These are phyloP conservation scores for Periconia sp. DNA, from an alignment of 2,329 filamentous ascomycete genomes.

Conservation along the genomic window DNA sequence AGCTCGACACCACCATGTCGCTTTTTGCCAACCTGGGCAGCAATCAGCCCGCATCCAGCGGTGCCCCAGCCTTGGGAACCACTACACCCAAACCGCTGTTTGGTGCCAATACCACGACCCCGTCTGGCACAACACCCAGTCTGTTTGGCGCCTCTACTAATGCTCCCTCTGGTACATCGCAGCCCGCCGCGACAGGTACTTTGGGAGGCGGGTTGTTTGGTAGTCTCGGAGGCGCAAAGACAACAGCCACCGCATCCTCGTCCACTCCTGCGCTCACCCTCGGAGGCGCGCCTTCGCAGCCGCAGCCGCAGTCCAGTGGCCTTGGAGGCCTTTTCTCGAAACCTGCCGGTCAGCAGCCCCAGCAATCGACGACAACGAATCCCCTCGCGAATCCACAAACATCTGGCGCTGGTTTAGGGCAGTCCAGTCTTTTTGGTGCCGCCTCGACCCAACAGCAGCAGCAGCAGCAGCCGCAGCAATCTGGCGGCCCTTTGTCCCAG, in stretches of 20 bases:
- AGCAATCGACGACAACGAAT: slow-evolving; percentile 32
- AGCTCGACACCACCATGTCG: slow-evolving; percentile 33
- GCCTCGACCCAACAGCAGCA: slow-evolving; percentile 34
- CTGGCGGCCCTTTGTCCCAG: slow-evolving; percentile 40
- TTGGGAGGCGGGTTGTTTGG: slow-evolving; percentile 42
- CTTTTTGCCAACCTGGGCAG: slow-evolving; percentile 38
- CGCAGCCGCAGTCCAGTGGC: slow-evolving; percentile 28
- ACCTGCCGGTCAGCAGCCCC: slow-evolving; percentile 22
- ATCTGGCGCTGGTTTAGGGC: slow-evolving; percentile 34
- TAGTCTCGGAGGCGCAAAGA: slow-evolving; percentile 42
- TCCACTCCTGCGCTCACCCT: slow-evolving; percentile 24
- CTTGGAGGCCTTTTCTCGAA: slow-evolving; percentile 29
- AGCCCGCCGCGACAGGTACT: slow-evolving; percentile 33
- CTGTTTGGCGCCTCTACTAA: slow-evolving; percentile 35
- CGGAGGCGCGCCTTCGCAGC: slow-evolving; percentile 26
- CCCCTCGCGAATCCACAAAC: slow-evolving; percentile 31
- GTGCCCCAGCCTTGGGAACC: slow-evolving; percentile 18
- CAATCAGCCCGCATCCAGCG: slow-evolving; percentile 36
- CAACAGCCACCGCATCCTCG: slow-evolving; percentile 37
- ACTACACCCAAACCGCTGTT: slow-evolving; percentile 31
- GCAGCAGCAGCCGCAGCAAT: slow-evolving; percentile 34
- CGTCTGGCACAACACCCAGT: slow-evolving; percentile 28
- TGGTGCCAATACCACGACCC: slow-evolving; percentile 28
- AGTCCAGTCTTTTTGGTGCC: slow-evolving; percentile 32
- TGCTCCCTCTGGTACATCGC: slow-evolving; percentile 31